These are phyloP conservation scores for Saccharomycopsis fibuligera DNA, from an alignment of 805 yeast species.

Conservation along the genomic window DNA sequence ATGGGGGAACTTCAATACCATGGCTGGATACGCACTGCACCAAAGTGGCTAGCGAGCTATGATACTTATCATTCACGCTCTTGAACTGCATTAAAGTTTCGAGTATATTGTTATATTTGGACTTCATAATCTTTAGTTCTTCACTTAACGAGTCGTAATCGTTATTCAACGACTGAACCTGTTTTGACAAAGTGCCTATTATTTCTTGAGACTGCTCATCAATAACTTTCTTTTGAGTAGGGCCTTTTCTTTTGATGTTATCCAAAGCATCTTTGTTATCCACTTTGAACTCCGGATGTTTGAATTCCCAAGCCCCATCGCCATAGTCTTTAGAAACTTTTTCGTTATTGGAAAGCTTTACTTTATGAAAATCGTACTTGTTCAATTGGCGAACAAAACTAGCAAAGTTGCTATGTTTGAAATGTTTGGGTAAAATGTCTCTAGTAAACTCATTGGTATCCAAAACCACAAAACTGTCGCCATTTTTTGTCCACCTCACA, in stretches of 20 bases:
- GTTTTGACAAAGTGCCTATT: conserved; percentile 25
- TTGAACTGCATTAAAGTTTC: conserved; percentile 55
- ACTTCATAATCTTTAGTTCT: conserved; percentile 39
- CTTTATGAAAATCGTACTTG: conserved; percentile 96
- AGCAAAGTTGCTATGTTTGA: conserved; percentile 92
- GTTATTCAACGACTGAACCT: conserved; percentile 30
- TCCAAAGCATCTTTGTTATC: conserved; percentile 77
- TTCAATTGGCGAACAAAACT: conserved; percentile 92
- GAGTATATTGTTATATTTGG: conserved; percentile 58
- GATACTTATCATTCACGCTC: conserved; percentile 49
- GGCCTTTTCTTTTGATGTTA: conserved; percentile 79
- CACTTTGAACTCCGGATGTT: conserved; percentile 79
- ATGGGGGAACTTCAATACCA: conserved; percentile 63
- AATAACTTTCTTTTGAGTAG: conserved; percentile 42
- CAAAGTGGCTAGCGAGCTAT: conserved; percentile 44
- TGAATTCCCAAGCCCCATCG: conserved; percentile 89
- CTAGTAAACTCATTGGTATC: conserved; percentile 90
- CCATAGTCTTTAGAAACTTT: conserved; percentile 48
- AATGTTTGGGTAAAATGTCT: conserved; percentile 82
- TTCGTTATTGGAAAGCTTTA: conserved; percentile 65
- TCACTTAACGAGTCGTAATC: conserved; percentile 30
- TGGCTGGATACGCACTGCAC: conserved; percentile 44
- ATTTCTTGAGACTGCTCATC: conserved; percentile 18
- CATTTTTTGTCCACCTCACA: conserved; percentile 81
- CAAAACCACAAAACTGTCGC: conserved; percentile 81